Evolutionary conservation across 257 asterid genomes (phyloP).

Genomic region (Eustoma russellianum): DNA sequence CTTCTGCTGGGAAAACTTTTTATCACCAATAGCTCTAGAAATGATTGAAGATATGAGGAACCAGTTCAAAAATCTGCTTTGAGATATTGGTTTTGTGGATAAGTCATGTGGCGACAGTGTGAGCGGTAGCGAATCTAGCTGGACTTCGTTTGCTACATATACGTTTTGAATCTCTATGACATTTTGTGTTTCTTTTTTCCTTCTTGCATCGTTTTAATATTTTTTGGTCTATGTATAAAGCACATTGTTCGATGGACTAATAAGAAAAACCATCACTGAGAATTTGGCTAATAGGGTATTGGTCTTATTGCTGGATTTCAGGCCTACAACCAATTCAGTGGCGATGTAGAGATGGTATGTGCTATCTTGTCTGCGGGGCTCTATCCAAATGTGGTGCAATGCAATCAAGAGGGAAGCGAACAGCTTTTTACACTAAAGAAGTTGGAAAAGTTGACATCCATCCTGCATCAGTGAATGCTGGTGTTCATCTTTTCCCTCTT

Average conservation of each 20-base stretch:
- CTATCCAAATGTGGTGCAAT: slow-evolving; percentile 92
- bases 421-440: slow-evolving; percentile 71
- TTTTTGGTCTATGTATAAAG: too few relatives aligned
- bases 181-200: not conserved
- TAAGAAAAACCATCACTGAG: too few relatives aligned
- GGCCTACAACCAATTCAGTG: slow-evolving; percentile 66
- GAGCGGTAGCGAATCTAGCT: slow-evolving; percentile 9
- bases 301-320: slow-evolving; percentile 3
- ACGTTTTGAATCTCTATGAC: not conserved
- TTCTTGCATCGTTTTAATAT: slow-evolving; percentile 11
- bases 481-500: slow-evolving; percentile 72
- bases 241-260: too few relatives aligned
- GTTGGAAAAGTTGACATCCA: slow-evolving; percentile 88
- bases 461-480: slow-evolving; percentile 88
- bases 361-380: slow-evolving; percentile 96
- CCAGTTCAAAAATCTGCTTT: slow-evolving; percentile 77
- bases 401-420: slow-evolving; percentile 87
- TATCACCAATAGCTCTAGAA: slow-evolving; percentile 74
- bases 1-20: slow-evolving; percentile 85
- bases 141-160: too few relatives aligned
- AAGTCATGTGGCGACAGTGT: slow-evolving; percentile 60
- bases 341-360: slow-evolving; percentile 88
- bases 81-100: slow-evolving; percentile 76
- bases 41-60: slow-evolving; percentile 86
- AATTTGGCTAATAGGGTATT: too few relatives aligned